Conservation (phyloP, 257 asterid genomes). For the Solanum paucissectum region DNA sequence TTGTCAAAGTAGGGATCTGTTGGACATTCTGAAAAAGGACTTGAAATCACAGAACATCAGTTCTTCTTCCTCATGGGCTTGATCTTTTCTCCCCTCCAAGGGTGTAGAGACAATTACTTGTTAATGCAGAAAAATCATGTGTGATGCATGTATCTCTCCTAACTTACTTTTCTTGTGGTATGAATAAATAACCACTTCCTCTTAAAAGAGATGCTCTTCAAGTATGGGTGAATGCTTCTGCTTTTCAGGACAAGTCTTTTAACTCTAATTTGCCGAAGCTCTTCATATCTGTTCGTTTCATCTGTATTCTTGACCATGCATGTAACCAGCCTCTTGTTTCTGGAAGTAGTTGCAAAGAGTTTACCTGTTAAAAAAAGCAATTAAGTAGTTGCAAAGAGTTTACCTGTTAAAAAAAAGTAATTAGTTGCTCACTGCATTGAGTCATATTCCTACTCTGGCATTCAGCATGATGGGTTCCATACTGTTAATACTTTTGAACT, state of each 20-base stretch:
- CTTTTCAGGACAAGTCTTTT: background rate
- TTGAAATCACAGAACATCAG: background rate
- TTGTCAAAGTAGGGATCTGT: background rate
- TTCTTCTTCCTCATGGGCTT: background rate
- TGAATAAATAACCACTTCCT: background rate
- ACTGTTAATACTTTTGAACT: background rate
- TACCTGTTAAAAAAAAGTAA: background rate
- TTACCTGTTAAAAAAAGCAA: background rate
- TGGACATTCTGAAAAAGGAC: background rate
- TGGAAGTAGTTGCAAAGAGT: background rate
- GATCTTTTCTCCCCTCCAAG: background rate
- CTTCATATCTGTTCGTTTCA: background rate
- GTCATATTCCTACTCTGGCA: background rate
- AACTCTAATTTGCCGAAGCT: background rate
- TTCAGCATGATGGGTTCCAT: background rate
- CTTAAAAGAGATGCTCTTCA: background rate
- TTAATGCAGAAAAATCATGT: background rate
- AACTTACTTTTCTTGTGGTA: background rate
- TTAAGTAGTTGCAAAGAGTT: background rate
- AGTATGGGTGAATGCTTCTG: background rate
- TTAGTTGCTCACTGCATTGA: background rate
- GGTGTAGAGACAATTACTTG: background rate
- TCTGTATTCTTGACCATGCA: background rate
- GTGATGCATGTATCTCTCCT: background rate
- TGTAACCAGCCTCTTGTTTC: background rate